Evolutionary conservation across 2,329 filamentous ascomycete genomes (phyloP).

Genomic region (Ophiostoma quercus): DNA sequence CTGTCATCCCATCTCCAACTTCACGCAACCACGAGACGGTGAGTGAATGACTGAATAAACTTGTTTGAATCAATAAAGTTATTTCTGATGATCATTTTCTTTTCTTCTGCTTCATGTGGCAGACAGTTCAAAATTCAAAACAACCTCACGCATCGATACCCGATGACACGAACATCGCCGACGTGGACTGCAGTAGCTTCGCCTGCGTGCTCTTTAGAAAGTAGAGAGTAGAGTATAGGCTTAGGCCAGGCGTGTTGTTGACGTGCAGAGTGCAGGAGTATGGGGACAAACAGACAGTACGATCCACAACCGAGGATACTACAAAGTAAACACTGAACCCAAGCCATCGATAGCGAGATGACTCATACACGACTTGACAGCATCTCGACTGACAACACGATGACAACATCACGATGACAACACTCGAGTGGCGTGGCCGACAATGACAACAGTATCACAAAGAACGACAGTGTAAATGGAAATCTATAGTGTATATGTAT

Average conservation of each 20-base stretch:
- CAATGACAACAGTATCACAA: neutral
- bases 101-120: too few relatives aligned
- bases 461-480: neutral
- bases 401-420: neutral
- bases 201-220: neutral
- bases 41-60: too few relatives aligned
- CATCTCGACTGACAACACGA: neutral
- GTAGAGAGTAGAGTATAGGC: neutral
- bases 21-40: neutral
- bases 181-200: slow-evolving; percentile 13
- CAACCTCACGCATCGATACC: slow-evolving; percentile 6
- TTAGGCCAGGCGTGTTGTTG: neutral
- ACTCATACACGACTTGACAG: neutral
- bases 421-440: neutral
- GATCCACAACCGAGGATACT: slow-evolving; percentile 9
- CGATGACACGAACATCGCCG: neutral
- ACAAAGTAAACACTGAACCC: neutral
- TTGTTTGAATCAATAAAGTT: too few relatives aligned
- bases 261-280: neutral
- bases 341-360: neutral
- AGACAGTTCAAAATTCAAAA: neutral
- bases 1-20: neutral
- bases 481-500: slow-evolving; percentile 18
- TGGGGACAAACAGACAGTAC: neutral
- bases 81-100: too few relatives aligned